A percentile compares a stretch with the other conserved stretches of the same genome.
These are phyloP conservation scores for Brettanomyces anomalus DNA, from an alignment of 805 yeast genomes.

Conservation along the genomic window DNA sequence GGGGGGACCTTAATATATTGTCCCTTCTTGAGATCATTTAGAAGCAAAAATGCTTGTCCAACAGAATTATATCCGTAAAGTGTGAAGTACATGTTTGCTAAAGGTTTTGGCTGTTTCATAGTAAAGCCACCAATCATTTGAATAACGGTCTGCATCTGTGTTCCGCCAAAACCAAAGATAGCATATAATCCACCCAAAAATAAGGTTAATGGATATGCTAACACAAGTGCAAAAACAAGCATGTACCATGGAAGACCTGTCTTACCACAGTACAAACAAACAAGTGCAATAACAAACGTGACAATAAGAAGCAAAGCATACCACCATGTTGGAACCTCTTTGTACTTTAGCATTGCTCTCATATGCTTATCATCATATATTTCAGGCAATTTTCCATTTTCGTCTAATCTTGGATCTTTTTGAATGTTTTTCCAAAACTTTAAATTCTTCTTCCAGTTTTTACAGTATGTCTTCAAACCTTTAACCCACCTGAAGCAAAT, in stretches of 20 bases:
- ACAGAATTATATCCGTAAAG: constrained; percentile 47
- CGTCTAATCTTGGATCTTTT: constrained; percentile 14
- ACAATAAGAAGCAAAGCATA: constrained; percentile 34
- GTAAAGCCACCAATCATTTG: constrained; percentile 31
- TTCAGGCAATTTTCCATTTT: constrained; percentile 14
- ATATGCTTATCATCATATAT: constrained; percentile 19
- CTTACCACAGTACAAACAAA: constrained; percentile 35
- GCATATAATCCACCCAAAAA: constrained; percentile 55
- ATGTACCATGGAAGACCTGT: constrained; percentile 47
- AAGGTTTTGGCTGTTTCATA: constrained; percentile 34
- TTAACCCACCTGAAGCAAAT: constrained; percentile 19
- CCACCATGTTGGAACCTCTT: constrained; percentile 72
- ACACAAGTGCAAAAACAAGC: constrained; percentile 38
- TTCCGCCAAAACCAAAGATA: constrained; percentile 39
- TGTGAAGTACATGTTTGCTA: constrained; percentile 54
- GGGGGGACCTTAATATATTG: constrained; percentile 60
- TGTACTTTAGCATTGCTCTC: constrained; percentile 47
- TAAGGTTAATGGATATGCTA: constrained; percentile 41
- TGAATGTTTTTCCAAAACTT: constrained; percentile 34
- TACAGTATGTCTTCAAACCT: constrained; percentile 10
- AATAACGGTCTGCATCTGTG: constrained; percentile 19
- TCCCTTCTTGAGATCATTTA: constrained; percentile 49
- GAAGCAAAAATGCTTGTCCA: constrained; percentile 41
- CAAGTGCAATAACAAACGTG: constrained; percentile 9
- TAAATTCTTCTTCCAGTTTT: constrained; percentile 35